Base-by-base conservation (phyloP, 345 rosid species). In the Melastoma malabathricum region DNA sequence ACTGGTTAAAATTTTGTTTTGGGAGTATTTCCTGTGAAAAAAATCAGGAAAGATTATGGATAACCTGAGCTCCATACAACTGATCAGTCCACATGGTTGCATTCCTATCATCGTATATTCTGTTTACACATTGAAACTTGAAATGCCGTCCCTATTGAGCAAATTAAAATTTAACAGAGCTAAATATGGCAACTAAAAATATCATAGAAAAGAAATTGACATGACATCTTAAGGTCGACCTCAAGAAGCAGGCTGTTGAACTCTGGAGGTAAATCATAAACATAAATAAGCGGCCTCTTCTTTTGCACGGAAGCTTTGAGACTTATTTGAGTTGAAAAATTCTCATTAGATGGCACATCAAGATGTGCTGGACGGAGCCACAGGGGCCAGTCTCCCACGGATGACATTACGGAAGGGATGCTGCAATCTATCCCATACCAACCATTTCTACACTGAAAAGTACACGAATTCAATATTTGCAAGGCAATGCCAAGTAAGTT, bases 391-490 rank as follows among this genome's bases (percentile, higher is more conserved):
- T 80, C 87, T 56, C 76, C 73, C 17, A 90, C 69, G 20, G 96
- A 66, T 10, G 96, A 84, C 46, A 62, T 19, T 52, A 82, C 73
- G 15, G 98, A 90, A 50, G 98, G 98, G 50, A 78, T 64, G 66
- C 98, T 80, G 68, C 96, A 90, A 48, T 90, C 98, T 60, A 63
- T 70, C 58, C 98, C 98, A 65, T 82, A 80, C 95, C 98, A 90
- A 22, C 95, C 93, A 64, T 61, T 75, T 51, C 79, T 59, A 73
- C 98, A 90, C 98, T 90, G 75, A 50, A 65, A 54, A 18, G 44
- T 22, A 56, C 14, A 20, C 10, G 17, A 34, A 43, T 48, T 44
- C 49, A 54, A 60, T 60, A 56, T 38, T 18, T 48, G 49, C 31
- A 41, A 34, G 44, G 55, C 43, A 22, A 18, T 38, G 18, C 15